phyloP scores from a whole-genome alignment of 2,329 filamentous ascomycete genomes.

The Phaeosphaeriaceae sp. region DNA sequence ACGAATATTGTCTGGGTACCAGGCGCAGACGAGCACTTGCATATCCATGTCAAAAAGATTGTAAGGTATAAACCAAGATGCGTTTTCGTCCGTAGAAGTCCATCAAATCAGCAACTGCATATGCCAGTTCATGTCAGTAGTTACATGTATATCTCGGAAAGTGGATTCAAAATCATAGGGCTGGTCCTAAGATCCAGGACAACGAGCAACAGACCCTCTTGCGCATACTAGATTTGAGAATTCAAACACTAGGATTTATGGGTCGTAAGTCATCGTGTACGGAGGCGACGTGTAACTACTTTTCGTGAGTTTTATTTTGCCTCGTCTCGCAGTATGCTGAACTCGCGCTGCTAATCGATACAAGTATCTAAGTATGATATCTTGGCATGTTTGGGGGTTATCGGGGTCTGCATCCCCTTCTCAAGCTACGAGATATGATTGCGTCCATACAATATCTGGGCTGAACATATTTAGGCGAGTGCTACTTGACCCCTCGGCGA shows the following conservation, averaged over 20 bases:
- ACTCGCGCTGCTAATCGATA: conserved; percentile 73
- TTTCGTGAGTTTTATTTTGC: neutral
- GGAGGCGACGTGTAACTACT: conserved; percentile 87
- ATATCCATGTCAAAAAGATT: conserved; percentile 78
- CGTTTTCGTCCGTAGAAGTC: conserved; percentile 81
- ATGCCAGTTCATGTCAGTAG: neutral
- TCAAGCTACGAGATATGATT: conserved; percentile 74
- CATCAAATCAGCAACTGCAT: conserved; percentile 5
- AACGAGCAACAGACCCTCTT: conserved; percentile 80
- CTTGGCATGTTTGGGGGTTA: conserved; percentile 74
- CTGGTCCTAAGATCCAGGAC: conserved; percentile 74
- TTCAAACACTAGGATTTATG: conserved; percentile 77
- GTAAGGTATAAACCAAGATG: conserved; percentile 79
- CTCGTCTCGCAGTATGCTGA: conserved; percentile 61
- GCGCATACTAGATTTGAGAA: conserved; percentile 75
- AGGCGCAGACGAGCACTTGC: conserved; percentile 79
- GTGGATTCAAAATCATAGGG: conserved; percentile 62
- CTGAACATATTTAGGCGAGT: conserved; percentile 27
- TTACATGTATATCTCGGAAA: conserved; percentile 53
- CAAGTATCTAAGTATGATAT: conserved; percentile 78
- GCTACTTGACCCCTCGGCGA: conserved; percentile 34
- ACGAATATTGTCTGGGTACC: conserved; percentile 84
- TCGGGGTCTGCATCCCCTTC: conserved; percentile 75
- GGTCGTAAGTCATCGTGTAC: conserved; percentile 81
- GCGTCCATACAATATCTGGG: conserved; percentile 33